Conservation (phyloP, 2,329 filamentous ascomycete species). For the Fusarium penzigii region DNA sequence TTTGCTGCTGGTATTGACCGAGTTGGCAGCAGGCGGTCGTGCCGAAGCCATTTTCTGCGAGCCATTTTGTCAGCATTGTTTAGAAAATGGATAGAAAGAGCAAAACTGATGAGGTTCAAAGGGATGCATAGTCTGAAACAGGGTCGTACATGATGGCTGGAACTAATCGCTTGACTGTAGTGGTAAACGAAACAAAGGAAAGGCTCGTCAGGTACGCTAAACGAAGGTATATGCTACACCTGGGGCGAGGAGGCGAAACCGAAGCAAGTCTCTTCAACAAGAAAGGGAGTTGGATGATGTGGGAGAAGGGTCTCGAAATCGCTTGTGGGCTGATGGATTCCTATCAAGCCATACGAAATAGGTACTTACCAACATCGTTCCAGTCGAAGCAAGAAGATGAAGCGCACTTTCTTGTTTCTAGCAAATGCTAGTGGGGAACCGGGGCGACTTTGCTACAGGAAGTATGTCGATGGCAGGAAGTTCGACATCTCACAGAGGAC, state of each 20-base stretch:
- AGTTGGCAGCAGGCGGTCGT: slow-evolving; percentile 19
- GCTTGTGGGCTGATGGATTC: background rate
- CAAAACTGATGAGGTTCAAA: background rate
- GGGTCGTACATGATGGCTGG: background rate
- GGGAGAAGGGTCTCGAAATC: background rate
- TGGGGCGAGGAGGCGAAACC: background rate
- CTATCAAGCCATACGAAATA: background rate
- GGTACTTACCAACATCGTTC: background rate
- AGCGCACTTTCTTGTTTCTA: too few relatives aligned
- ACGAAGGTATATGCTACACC: background rate
- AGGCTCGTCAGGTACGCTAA: background rate
- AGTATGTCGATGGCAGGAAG: too few relatives aligned
- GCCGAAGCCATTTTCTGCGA: slow-evolving; percentile 42
- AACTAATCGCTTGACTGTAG: background rate
- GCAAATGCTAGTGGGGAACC: too few relatives aligned
- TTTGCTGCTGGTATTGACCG: slow-evolving; percentile 26
- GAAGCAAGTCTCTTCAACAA: background rate
- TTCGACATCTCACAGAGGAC: too few relatives aligned
- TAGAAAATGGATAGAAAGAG: background rate
- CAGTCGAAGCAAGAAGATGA: too few relatives aligned
- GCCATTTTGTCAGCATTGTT: slow-evolving; percentile 19
- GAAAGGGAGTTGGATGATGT: background rate
- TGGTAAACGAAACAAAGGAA: background rate
- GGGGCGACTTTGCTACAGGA: too few relatives aligned
- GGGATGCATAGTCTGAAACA: background rate